phyloP scores from a whole-genome alignment of 352 stramenopile species.

The Nothophytophthora sp. region DNA sequence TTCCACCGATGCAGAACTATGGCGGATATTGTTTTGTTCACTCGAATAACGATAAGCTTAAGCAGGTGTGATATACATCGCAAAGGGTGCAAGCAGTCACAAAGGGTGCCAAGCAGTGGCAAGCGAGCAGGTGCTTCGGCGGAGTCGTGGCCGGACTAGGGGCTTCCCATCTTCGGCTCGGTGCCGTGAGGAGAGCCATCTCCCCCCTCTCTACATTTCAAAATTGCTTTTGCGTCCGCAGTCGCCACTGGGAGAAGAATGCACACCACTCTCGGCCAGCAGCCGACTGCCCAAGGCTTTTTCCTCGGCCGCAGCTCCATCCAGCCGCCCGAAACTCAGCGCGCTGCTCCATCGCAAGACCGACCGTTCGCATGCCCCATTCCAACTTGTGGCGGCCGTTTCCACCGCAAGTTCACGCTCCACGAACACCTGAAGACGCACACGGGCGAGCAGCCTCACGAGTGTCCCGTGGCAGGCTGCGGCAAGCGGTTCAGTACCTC shows the following conservation, averaged over 20 bases:
- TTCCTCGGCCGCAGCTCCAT: slow-evolving; percentile 5
- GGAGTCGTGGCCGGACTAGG: slow-evolving; percentile 13
- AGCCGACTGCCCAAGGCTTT: slow-evolving; percentile 9
- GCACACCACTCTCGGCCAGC: slow-evolving; percentile 22
- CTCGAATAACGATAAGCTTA: too few relatives aligned
- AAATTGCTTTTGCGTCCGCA: slow-evolving; percentile 11
- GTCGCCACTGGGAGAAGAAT: slow-evolving; percentile 8
- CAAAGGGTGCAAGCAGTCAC: slow-evolving; percentile 4
- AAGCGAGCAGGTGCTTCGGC: slow-evolving; percentile 1
- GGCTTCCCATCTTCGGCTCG: slow-evolving; percentile 25
- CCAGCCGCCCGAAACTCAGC: slow-evolving; percentile 12
- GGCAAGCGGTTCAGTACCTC: slow-evolving; percentile 74
- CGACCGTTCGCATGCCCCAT: slow-evolving; percentile 52
- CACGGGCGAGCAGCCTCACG: slow-evolving; percentile 72
- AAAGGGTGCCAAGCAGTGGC: background rate
- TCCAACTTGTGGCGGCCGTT: slow-evolving; percentile 46
- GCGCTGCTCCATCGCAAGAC: slow-evolving; percentile 29
- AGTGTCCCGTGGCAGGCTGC: slow-evolving; percentile 52
- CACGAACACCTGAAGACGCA: slow-evolving; percentile 82
- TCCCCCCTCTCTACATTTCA: slow-evolving; percentile 16
- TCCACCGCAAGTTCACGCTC: slow-evolving; percentile 75
- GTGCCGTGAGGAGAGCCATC: slow-evolving; percentile 34
- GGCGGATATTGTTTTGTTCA: too few relatives aligned
- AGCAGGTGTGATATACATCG: background rate
- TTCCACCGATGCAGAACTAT: too few relatives aligned